A percentile compares a stretch with the other conserved stretches of the same genome.
Conservation (phyloP, 225 moss, liverwort and hornwort species). For the Takakia lepidozioides region DNA sequence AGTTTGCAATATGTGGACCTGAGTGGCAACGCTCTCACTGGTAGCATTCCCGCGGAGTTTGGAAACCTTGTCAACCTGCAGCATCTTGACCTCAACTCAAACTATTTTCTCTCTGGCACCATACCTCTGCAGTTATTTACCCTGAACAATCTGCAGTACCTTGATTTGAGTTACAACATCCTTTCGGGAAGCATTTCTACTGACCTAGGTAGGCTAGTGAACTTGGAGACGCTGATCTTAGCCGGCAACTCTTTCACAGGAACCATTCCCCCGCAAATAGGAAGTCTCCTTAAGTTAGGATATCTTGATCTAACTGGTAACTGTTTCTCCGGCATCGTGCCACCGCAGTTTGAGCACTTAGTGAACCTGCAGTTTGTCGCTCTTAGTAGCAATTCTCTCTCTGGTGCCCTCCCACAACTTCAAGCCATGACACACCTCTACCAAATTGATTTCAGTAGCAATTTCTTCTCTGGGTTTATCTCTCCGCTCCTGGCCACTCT, state of each 20-base stretch:
- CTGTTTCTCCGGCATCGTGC: conserved; percentile 25
- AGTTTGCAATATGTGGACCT: too few species aligned
- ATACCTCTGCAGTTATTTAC: conserved; percentile 23
- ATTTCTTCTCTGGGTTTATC: conserved; percentile 32
- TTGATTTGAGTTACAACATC: conserved; percentile 35
- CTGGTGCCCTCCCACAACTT: conserved; percentile 31
- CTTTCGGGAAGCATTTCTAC: conserved; percentile 26
- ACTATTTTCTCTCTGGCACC: conserved; percentile 28
- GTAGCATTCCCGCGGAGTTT: too few species aligned
- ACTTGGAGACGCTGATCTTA: conserved; percentile 23
- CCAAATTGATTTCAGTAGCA: conserved; percentile 16
- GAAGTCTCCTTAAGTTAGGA: conserved; percentile 10
- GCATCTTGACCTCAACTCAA: too few species aligned
- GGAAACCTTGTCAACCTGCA: too few species aligned
- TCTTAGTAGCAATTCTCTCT: conserved; percentile 28
- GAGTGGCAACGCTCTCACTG: too few species aligned
- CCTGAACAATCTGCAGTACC: conserved; percentile 21
- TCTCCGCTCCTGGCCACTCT: conserved; percentile 50
- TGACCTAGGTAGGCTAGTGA: conserved; percentile 18
- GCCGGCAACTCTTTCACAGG: conserved; percentile 34
- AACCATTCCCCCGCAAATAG: conserved; percentile 28
- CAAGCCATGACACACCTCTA: conserved; percentile 26
- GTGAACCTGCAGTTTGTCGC: conserved; percentile 21
- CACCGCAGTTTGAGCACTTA: conserved; percentile 30
- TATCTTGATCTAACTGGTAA: conserved; percentile 29